phyloP scores from a whole-genome alignment of 1,284 basidiomycete species.

The Pterulicium gracile region DNA sequence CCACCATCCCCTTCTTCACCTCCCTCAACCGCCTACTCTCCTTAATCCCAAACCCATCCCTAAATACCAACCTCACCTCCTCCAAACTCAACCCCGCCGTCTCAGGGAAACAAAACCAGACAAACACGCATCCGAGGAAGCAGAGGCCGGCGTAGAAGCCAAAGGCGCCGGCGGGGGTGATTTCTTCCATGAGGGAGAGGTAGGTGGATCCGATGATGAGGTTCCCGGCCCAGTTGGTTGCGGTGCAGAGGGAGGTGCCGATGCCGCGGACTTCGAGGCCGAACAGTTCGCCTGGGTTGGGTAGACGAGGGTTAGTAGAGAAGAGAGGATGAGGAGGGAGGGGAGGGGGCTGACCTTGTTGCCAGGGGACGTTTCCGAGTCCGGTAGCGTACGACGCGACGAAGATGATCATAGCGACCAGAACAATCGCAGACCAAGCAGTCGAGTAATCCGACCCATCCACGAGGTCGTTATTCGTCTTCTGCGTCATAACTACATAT shows the following conservation, averaged over 20 bases:
- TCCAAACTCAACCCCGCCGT: constrained; percentile 69
- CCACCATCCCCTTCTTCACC: constrained; percentile 25
- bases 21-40: constrained; percentile 38
- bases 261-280: constrained; percentile 57
- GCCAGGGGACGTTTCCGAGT: constrained; percentile 75
- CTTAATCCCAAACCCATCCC: constrained; percentile 44
- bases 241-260: constrained; percentile 71
- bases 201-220: constrained; percentile 73
- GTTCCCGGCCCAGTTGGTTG: constrained; percentile 76
- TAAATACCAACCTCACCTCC: constrained; percentile 58
- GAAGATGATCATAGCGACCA: constrained; percentile 73
- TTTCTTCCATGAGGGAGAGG: constrained; percentile 65
- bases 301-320: not conserved
- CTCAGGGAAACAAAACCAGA: constrained; percentile 65
- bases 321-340: constrained; percentile 20
- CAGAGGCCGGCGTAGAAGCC: constrained; percentile 75
- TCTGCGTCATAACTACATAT: constrained; percentile 49
- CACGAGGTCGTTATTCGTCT: constrained; percentile 57
- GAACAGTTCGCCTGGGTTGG: not conserved
- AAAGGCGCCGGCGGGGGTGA: constrained; percentile 72
- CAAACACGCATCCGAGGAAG: constrained; percentile 60
- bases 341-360: constrained; percentile 76
- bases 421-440: constrained; percentile 58
- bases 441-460: constrained; percentile 54
- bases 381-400: constrained; percentile 78